Conservation (phyloP, 2,329 filamentous ascomycete species). For the Penicillium janthinellum region DNA sequence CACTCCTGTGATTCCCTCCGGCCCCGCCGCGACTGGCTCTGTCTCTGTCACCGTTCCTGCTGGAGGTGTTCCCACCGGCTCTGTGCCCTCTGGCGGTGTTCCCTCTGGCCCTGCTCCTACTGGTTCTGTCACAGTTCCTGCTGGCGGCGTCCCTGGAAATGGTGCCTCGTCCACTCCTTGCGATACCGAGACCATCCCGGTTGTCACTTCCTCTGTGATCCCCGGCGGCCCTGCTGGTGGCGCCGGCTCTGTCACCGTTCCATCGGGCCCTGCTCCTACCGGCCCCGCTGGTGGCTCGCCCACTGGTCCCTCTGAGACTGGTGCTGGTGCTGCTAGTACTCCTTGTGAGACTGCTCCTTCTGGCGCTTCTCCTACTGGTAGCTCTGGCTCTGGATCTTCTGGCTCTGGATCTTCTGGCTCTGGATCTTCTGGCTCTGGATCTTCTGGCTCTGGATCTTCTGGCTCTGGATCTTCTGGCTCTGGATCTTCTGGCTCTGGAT, state of each 20-base stretch:
- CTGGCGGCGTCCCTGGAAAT: conserved; percentile 4
- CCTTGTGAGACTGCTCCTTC: conserved; percentile 22
- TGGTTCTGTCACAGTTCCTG: conserved; percentile 5
- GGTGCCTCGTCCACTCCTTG: conserved; percentile 19
- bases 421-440: too few species aligned
- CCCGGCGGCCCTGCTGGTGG: conserved; percentile 12
- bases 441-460: too few species aligned
- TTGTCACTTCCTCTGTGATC: conserved; percentile 15
- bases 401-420: background rate
- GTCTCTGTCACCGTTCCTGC: conserved; percentile 6
- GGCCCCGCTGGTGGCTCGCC: conserved; percentile 7
- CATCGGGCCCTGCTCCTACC: conserved; percentile 7
- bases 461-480: too few species aligned
- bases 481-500: too few species aligned
- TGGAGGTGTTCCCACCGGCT: conserved; percentile 6
- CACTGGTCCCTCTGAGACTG: conserved; percentile 11
- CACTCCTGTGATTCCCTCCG: conserved; percentile 11
- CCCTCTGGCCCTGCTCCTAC: conserved; percentile 14
- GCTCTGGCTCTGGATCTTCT: conserved; percentile 11
- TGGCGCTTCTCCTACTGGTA: conserved; percentile 12
- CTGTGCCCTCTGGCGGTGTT: conserved; percentile 3
- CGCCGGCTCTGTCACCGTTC: conserved; percentile 13
- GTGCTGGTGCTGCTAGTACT: conserved; percentile 8
- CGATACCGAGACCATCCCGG: conserved; percentile 19
- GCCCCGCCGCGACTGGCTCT: conserved; percentile 2